Conservation (phyloP, 1,284 basidiomycete species). For the Agaricales sp. region DNA sequence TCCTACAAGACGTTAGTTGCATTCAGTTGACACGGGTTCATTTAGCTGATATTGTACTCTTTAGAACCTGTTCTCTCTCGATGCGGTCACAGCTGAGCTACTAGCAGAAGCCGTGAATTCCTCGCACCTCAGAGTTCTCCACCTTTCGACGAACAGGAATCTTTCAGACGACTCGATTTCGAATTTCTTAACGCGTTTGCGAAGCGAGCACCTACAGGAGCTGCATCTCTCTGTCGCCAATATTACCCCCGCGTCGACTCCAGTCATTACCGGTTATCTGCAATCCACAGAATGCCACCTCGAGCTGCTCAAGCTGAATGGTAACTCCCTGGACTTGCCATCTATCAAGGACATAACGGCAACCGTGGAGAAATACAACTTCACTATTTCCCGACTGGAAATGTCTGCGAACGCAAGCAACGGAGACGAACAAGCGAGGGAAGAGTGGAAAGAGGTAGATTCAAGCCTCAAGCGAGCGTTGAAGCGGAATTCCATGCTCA, state of each 20-base stretch:
- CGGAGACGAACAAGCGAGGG: background rate
- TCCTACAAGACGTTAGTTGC: conserved; percentile 44
- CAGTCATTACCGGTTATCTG: conserved; percentile 37
- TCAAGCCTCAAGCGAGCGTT: conserved; percentile 28
- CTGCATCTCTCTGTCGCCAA: conserved; percentile 45
- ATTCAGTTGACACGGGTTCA: background rate
- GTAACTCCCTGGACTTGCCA: conserved; percentile 39
- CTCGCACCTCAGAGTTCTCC: conserved; percentile 34
- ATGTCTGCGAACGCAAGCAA: conserved; percentile 35
- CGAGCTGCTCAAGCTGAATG: conserved; percentile 41
- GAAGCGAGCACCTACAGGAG: conserved; percentile 36
- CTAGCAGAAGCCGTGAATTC: conserved; percentile 38
- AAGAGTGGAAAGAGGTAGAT: conserved; percentile 27
- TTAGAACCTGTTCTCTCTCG: conserved; percentile 36
- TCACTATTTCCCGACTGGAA: conserved; percentile 37
- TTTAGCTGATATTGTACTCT: conserved; percentile 1
- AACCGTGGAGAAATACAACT: conserved; percentile 38
- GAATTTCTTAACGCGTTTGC: conserved; percentile 38
- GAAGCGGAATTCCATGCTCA: conserved; percentile 37
- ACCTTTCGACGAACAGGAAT: conserved; percentile 29
- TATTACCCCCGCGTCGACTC: conserved; percentile 34
- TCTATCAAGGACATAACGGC: conserved; percentile 34
- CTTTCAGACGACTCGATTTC: conserved; percentile 40
- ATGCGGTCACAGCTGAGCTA: conserved; percentile 19
- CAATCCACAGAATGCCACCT: conserved; percentile 41